Base-by-base conservation (phyloP, 208 protist genomes). In the Endotrypanum monterogeii region DNA sequence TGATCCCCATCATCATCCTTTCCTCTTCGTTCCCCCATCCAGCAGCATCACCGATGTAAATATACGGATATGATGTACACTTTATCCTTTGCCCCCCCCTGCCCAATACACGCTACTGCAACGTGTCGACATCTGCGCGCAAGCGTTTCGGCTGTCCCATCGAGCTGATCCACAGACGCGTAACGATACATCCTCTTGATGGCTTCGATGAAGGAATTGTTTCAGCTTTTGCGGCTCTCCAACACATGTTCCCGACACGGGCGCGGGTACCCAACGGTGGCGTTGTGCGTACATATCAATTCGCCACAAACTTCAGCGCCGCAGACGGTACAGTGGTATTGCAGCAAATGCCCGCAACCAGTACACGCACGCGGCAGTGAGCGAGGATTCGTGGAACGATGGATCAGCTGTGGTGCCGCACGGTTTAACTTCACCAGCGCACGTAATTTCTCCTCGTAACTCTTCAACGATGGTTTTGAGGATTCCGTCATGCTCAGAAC, bases 281-380 rank as follows among this genome's bases (percentile, higher is more conserved):
- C 56, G 9, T 66, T 78, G 52, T 71, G 73, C 2, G 73, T 80
- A 54, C 91, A 96, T 68, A 65, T 75, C 12, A 72, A 67, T 23
- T 71, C 80, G 1, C 87, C 89, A 67, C 91, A 96, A 18, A 96
- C 70, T 14, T 91, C 78, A 3, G 91, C 91, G 2, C 89, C 89
- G 62, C 91, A 96, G 62, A 91, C 80, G 16, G 84, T 93, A 74
- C 91, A 95, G 14, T 58, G 79, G 73, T 83, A 93, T 18, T 50
- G 65, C 52, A 93, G 68, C 32, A 74, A 82, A 58, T 83, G 69
- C 28, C 82, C 78, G 71, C 90, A 95, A 60, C 78, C 80, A 14
- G 71, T 41, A 75, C 90, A 95, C 14, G 66, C 61, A 9, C 80
- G 81, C 46, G 73, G 63, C 58, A 71, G 62, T 39, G 75, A 52